phyloP scores from a whole-genome alignment of 306 rosid genomes.

The Phaseolus lunatus region DNA sequence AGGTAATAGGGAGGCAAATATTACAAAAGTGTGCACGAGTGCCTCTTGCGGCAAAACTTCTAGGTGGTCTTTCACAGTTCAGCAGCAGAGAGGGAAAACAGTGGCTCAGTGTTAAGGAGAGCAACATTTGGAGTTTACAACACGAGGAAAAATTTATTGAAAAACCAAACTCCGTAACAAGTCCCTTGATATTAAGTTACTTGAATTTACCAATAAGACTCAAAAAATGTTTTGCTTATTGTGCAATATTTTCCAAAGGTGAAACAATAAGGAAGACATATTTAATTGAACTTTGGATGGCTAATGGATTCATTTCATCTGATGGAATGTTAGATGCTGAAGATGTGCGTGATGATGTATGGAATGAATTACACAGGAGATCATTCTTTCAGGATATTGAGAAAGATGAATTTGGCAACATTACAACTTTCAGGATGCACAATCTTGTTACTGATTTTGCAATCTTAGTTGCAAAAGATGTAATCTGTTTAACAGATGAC shows the following conservation, averaged over 20 bases:
- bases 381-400: constrained; percentile 43
- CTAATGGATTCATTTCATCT: constrained; percentile 45
- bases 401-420: not conserved
- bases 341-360: constrained; percentile 30
- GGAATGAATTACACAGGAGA: constrained; percentile 33
- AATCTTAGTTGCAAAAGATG: not conserved
- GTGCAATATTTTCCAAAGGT: constrained; percentile 49
- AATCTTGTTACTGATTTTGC: constrained; percentile 47
- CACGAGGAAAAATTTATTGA: not conserved
- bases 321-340: not conserved
- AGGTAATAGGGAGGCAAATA: constrained; percentile 38
- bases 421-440: not conserved
- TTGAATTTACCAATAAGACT: not conserved
- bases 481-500: too few species aligned
- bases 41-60: constrained; percentile 41
- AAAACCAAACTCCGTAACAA: too few species aligned
- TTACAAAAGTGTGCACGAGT: constrained; percentile 38
- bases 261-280: not conserved
- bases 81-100: constrained; percentile 6
- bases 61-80: constrained; percentile 36
- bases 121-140: constrained; percentile 30
- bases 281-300: constrained; percentile 44
- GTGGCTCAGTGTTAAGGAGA: constrained; percentile 30
- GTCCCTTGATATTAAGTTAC: too few species aligned
- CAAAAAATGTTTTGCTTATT: constrained; percentile 43